Percentiles rank a stretch among this genome's conserved stretches.
These are phyloP conservation scores for Aspergillus transmontanensis DNA, from an alignment of 2,329 filamentous ascomycete species.

Conservation along the genomic window DNA sequence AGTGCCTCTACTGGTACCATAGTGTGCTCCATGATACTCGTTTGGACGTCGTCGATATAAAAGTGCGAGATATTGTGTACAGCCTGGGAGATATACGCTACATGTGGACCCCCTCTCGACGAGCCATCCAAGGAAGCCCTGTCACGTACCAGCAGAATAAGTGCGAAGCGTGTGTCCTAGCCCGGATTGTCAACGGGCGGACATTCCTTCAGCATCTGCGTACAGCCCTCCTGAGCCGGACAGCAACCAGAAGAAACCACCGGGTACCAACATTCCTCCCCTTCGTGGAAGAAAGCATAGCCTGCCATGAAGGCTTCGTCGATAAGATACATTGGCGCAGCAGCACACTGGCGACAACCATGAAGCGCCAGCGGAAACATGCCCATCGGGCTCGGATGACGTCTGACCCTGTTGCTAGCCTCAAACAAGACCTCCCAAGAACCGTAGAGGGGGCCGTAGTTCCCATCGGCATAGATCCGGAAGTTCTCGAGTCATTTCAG, in stretches of 20 bases:
- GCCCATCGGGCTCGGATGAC: not conserved
- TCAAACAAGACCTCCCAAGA: not conserved
- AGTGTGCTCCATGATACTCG: constrained; percentile 9
- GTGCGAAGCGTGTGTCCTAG: constrained; percentile 44
- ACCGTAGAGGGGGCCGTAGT: not conserved
- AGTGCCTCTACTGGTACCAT: constrained; percentile 22
- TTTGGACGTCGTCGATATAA: constrained; percentile 5
- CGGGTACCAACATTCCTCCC: constrained; percentile 28
- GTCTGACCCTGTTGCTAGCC: not conserved
- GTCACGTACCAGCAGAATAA: constrained; percentile 28
- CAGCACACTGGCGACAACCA: constrained; percentile 3
- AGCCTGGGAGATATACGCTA: constrained; percentile 31
- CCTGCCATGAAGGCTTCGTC: constrained; percentile 11
- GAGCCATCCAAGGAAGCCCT: constrained; percentile 3
- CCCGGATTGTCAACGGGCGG: constrained; percentile 30
- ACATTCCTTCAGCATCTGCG: constrained; percentile 34
- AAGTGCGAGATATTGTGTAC: constrained; percentile 17
- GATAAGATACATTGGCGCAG: constrained; percentile 17
- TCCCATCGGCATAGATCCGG: not conserved
- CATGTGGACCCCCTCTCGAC: constrained; percentile 32
- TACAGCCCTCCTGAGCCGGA: constrained; percentile 32
- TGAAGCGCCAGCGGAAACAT: not conserved
- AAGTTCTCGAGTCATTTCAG: not conserved
- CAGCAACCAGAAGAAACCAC: constrained; percentile 24
- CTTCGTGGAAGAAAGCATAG: constrained; percentile 35